A percentile compares a stretch with the other conserved stretches of the same genome.
phyloP scores from a whole-genome alignment of 306 rosid species.

The Malus sylvestris region DNA sequence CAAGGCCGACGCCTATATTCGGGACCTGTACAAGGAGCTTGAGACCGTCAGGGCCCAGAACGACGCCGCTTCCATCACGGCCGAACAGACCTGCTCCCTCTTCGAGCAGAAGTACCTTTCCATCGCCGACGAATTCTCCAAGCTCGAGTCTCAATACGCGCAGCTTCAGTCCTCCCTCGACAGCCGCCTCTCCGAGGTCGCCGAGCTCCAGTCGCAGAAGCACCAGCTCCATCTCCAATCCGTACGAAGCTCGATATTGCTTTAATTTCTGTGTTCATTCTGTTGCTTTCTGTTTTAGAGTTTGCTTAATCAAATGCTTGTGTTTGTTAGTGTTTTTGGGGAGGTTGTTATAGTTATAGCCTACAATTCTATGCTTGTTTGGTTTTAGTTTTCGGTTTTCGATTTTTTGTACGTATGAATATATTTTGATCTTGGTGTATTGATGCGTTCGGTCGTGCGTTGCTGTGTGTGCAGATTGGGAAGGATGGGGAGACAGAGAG shows the following conservation, averaged over 20 bases:
- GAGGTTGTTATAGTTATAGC: neutral
- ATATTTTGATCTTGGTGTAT: neutral
- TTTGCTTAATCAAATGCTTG: neutral
- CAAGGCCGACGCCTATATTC: conserved; percentile 77
- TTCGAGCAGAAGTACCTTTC: conserved; percentile 88
- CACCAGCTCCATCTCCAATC: conserved; percentile 50
- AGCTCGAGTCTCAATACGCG: conserved; percentile 49
- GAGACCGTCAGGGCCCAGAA: conserved; percentile 71
- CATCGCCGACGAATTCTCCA: conserved; percentile 66
- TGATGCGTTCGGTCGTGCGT: neutral
- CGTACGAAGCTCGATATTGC: conserved; percentile 25
- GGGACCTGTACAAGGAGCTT: conserved; percentile 61
- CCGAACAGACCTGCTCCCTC: conserved; percentile 89
- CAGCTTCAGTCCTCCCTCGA: conserved; percentile 70
- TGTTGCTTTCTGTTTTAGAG: neutral
- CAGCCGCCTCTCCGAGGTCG: conserved; percentile 42
- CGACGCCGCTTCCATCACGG: conserved; percentile 78
- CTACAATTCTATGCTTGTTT: neutral
- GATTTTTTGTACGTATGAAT: neutral
- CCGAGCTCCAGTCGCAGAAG: conserved; percentile 49
- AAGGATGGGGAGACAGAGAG: conserved; percentile 85
- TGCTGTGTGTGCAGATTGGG: conserved; percentile 48
- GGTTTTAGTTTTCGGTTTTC: neutral
- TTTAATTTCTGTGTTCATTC: neutral
- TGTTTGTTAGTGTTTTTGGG: neutral